phyloP scores from a whole-genome alignment of 2,329 filamentous ascomycete species.

The Aspergillus spinulosporus region DNA sequence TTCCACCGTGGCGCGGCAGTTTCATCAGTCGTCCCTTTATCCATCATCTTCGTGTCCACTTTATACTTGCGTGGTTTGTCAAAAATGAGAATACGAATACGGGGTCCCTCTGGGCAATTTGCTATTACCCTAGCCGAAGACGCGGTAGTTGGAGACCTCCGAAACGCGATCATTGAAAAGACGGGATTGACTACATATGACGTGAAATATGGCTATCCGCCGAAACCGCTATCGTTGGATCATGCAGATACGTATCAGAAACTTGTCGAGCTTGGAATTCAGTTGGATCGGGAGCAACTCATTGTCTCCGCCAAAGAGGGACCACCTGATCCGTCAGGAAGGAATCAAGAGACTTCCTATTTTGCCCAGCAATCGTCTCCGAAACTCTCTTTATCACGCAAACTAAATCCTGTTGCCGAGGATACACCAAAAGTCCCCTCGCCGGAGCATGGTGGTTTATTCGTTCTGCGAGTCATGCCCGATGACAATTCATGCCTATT shows the following conservation, averaged over 20 bases:
- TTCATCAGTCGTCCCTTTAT: not conserved
- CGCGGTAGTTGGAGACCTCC: constrained; percentile 53
- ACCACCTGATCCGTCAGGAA: constrained; percentile 1
- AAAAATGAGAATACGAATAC: constrained; percentile 71
- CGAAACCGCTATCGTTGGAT: constrained; percentile 63
- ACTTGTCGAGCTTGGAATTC: constrained; percentile 59
- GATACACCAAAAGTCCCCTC: constrained; percentile 64
- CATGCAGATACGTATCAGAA: constrained; percentile 51
- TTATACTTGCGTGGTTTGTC: not conserved
- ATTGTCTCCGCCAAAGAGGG: constrained; percentile 56
- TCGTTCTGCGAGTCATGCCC: constrained; percentile 87
- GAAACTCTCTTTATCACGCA: constrained; percentile 43
- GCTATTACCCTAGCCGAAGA: constrained; percentile 68
- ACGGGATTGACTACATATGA: constrained; percentile 68
- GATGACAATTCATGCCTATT: constrained; percentile 97
- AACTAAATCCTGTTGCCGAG: constrained; percentile 46
- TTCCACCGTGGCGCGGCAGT: not conserved
- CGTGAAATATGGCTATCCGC: constrained; percentile 81
- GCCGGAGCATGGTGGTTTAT: constrained; percentile 55
- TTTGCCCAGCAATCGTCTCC: constrained; percentile 14
- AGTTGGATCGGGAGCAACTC: constrained; percentile 67
- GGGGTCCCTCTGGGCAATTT: constrained; percentile 71
- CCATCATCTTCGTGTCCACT: not conserved
- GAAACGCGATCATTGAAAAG: constrained; percentile 51
- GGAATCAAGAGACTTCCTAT: constrained; percentile 15